Conservation (phyloP, 2,329 filamentous ascomycete genomes). For the Penicillium brasilianum region DNA sequence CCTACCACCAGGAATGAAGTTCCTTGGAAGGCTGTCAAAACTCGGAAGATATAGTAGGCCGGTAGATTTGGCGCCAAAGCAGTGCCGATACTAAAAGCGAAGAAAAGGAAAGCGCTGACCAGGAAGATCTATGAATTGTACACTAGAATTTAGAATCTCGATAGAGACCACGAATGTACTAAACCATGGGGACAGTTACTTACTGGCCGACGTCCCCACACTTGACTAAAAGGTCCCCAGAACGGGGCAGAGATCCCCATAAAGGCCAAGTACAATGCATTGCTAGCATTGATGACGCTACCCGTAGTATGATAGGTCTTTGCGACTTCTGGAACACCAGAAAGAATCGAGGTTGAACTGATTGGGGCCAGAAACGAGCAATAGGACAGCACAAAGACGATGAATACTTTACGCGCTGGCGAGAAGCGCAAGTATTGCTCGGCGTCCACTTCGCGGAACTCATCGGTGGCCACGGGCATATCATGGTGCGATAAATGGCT, state of each 20-base stretch:
- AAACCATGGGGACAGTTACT: conserved; percentile 30
- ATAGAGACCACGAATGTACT: neutral
- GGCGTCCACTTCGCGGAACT: conserved; percentile 52
- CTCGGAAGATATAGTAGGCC: conserved; percentile 74
- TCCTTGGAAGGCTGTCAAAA: conserved; percentile 75
- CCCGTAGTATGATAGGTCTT: conserved; percentile 67
- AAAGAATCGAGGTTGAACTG: conserved; percentile 73
- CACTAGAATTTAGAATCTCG: conserved; percentile 1
- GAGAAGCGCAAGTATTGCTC: conserved; percentile 69
- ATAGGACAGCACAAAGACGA: conserved; percentile 72
- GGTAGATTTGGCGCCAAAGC: conserved; percentile 73
- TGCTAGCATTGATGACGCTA: conserved; percentile 72
- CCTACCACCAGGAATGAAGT: conserved; percentile 76
- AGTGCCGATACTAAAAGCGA: conserved; percentile 71
- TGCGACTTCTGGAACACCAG: conserved; percentile 76
- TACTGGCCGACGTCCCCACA: conserved; percentile 65
- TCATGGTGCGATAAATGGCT: conserved; percentile 43
- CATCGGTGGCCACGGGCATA: conserved; percentile 32
- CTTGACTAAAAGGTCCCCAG: conserved; percentile 73
- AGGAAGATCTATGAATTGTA: conserved; percentile 57
- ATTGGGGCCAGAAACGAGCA: conserved; percentile 78
- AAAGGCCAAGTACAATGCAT: conserved; percentile 74
- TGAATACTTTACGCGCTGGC: conserved; percentile 64
- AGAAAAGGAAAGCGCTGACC: conserved; percentile 66
- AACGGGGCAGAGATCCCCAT: conserved; percentile 74